Evolutionary conservation across 768 basidiomycete species (phyloP).

Genomic region (Wakefieldia striispora): DNA sequence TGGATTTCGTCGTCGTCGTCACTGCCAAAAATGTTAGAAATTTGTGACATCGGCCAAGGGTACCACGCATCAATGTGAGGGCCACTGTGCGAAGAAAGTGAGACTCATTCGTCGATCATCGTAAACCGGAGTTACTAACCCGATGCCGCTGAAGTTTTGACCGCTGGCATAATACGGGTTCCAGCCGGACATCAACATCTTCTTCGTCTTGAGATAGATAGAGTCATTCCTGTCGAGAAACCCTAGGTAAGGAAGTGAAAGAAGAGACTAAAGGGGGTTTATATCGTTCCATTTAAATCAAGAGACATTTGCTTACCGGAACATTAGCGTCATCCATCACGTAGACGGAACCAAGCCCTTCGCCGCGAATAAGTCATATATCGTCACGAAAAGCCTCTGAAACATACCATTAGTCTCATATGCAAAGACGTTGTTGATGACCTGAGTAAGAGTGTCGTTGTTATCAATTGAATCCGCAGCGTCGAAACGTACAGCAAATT

Average conservation of each 20-base stretch:
- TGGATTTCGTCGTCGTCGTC: constrained; percentile 71
- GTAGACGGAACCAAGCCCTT: constrained; percentile 67
- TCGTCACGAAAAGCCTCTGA: not conserved
- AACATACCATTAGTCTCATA: constrained; percentile 71
- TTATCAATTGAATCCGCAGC: not conserved
- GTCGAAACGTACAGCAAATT: constrained; percentile 46
- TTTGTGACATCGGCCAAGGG: constrained; percentile 84
- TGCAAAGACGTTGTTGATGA: constrained; percentile 65
- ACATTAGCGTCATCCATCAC: constrained; percentile 88
- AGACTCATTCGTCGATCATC: not conserved
- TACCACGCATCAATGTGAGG: constrained; percentile 73
- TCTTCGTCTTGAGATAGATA: constrained; percentile 62
- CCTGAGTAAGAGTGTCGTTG: constrained; percentile 33
- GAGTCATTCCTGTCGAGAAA: constrained; percentile 62
- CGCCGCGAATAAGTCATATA: not conserved
- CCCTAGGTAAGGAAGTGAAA: constrained; percentile 77
- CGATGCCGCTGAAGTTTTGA: constrained; percentile 61
- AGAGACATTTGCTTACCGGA: constrained; percentile 46
- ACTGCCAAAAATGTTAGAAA: constrained; percentile 71
- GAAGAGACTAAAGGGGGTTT: constrained; percentile 50
- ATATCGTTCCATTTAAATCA: not conserved
- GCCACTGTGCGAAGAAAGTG: constrained; percentile 42
- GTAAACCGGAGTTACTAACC: constrained; percentile 43
- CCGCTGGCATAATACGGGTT: constrained; percentile 75
- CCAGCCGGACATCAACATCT: constrained; percentile 54